Evolutionary conservation across 768 basidiomycete genomes (phyloP), one percentile per base, ranked within the genome.

Genomic region (Kwoniella botswanensis): DNA sequence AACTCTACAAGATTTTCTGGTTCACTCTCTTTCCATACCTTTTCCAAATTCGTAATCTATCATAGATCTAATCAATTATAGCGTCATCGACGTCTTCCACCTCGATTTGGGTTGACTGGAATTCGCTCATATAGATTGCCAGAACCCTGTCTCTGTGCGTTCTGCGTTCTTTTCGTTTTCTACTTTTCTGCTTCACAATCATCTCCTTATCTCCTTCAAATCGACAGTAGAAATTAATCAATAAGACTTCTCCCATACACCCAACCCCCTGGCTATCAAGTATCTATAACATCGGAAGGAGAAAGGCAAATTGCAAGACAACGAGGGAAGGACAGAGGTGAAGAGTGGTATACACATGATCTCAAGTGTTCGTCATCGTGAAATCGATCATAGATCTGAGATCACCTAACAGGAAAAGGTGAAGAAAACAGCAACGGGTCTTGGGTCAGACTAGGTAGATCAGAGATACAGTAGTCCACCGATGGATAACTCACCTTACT

Each of bases 401-500:
- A 55, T 55, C 54, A 55, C 54, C 15, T 55, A 24, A 22, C 11
- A n/a, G n/a, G n/a, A 4, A 12, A 22, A 12, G 24, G 21, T n/a
- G 21, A 55, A 4, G 21, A 4, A 12, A 13, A 55, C 3, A 55
- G 6, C 54, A 55, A 55, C 9, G 54, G 17, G n/a, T 18, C 10
- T 18, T 21, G 15, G 18, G 24, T 55, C 54, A 12, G n/a, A 21
- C 12, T 12, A 21, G 35, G 35, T 35, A 35, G 24, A 55, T 21
- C 12, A 24, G 54, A 55, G 21, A 22, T 24, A 55, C 21, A 55
- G 21, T 52, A 35, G 35, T 35, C 35, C 35, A n/a, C n/a, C n/a
- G 43, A 61, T 61, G 59, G 41, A 61, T 22, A 61, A 61, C n/a
- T 61, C 59, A 61, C 59, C 59, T 46, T 61, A 61, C 22, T 26